Evolutionary conservation across 1,139 yeast species (phyloP).

Genomic region (Sugiyamaella sp.): DNA sequence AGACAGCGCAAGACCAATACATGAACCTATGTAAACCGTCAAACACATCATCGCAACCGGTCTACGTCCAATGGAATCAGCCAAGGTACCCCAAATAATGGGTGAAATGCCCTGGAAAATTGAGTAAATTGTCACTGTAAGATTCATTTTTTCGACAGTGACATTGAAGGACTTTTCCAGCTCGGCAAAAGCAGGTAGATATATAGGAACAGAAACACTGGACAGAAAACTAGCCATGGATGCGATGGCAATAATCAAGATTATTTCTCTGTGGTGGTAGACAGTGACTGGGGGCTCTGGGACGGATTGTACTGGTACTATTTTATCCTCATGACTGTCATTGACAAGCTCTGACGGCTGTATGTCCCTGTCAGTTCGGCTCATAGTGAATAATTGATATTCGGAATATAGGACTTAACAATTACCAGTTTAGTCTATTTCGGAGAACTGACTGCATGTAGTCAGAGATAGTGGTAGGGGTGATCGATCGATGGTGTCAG

Average conservation of each 20-base stretch:
- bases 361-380: no score
- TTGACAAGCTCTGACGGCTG: no score
- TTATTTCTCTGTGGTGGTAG: constrained; percentile 44
- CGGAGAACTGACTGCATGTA: no score
- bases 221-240: constrained; percentile 60
- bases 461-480: no score
- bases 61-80: constrained; percentile 70
- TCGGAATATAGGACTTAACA: no score
- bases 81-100: constrained; percentile 56
- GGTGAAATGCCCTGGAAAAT: constrained; percentile 74
- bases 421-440: no score
- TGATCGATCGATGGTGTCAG: no score
- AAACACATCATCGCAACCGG: constrained; percentile 62
- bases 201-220: constrained; percentile 68
- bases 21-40: constrained; percentile 55
- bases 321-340: background rate
- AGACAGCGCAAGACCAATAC: constrained; percentile 62
- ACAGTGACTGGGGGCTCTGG: constrained; percentile 39
- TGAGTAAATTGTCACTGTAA: constrained; percentile 72
- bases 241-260: constrained; percentile 45
- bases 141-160: constrained; percentile 57
- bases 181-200: constrained; percentile 68
- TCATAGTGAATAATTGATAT: no score
- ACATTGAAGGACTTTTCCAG: constrained; percentile 56
- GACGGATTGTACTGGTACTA: constrained; percentile 5